These are phyloP conservation scores for Glycine soja DNA, from an alignment of 306 rosid species.

Conservation along the genomic window DNA sequence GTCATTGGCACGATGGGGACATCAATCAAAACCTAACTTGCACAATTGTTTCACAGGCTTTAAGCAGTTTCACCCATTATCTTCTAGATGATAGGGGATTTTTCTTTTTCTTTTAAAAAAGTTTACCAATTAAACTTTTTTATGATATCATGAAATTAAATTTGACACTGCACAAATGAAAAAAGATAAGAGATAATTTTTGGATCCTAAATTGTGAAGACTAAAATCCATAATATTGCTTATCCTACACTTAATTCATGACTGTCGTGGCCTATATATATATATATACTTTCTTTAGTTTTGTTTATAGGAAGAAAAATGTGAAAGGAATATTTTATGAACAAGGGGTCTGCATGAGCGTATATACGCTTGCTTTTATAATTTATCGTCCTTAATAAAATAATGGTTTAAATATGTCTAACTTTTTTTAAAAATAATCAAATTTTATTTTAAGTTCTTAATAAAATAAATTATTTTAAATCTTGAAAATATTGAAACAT, in stretches of 20 bases:
- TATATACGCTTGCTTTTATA: too few relatives aligned
- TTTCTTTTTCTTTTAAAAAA: neutral
- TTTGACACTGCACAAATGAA: neutral
- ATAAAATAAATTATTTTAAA: too few relatives aligned
- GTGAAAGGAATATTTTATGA: too few relatives aligned
- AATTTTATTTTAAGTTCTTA: too few relatives aligned
- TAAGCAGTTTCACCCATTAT: neutral
- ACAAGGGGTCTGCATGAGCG: too few relatives aligned
- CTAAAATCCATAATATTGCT: neutral
- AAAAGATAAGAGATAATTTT: neutral
- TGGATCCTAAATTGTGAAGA: neutral
- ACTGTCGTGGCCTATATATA: neutral
- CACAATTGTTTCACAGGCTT: neutral
- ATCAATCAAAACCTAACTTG: neutral
- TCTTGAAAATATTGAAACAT: too few relatives aligned
- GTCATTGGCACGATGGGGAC: neutral
- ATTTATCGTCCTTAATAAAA: too few relatives aligned
- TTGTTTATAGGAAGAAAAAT: too few relatives aligned
- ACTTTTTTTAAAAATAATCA: too few relatives aligned
- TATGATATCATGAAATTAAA: neutral
- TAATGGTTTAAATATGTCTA: too few relatives aligned
- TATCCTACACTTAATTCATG: neutral
- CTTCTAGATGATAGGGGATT: neutral
- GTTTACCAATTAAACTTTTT: neutral
- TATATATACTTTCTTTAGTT: too few relatives aligned